phyloP scores from a whole-genome alignment of 345 rosid genomes.

The Bruguiera gymnorhiza region DNA sequence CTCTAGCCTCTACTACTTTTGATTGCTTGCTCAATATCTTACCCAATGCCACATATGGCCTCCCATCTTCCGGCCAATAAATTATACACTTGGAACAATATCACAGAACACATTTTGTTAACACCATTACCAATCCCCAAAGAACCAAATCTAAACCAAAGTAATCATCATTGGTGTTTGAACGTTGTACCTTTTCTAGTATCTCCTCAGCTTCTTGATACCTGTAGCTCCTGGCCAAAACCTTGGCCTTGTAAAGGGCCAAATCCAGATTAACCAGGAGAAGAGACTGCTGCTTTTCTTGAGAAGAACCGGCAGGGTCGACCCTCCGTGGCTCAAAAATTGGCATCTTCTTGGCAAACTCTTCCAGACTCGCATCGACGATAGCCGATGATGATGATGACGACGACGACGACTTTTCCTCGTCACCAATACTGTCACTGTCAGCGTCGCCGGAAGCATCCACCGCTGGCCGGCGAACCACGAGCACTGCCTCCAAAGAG shows the following conservation, averaged over 20 bases:
- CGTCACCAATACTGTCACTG: constrained; percentile 19
- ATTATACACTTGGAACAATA: constrained; percentile 59
- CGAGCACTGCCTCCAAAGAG: constrained; percentile 34
- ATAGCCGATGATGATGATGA: constrained; percentile 29
- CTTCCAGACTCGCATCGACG: constrained; percentile 55
- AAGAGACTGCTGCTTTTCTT: constrained; percentile 42
- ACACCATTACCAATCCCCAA: neutral
- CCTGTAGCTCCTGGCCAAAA: constrained; percentile 48
- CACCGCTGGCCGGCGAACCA: constrained; percentile 67
- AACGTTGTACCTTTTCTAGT: constrained; percentile 59
- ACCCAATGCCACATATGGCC: constrained; percentile 81
- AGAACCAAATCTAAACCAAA: neutral
- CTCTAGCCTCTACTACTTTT: constrained; percentile 60
- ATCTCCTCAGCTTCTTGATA: constrained; percentile 65
- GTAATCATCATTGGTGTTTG: neutral
- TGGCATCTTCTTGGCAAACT: constrained; percentile 81
- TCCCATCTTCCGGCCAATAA: constrained; percentile 97
- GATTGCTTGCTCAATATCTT: constrained; percentile 75
- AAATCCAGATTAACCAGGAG: constrained; percentile 74
- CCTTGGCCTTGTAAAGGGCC: constrained; percentile 78
- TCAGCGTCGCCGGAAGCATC: constrained; percentile 44
- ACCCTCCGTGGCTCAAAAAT: constrained; percentile 81
- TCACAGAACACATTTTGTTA: constrained; percentile 8
- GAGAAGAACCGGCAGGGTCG: constrained; percentile 33
- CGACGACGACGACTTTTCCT: constrained; percentile 30